Conservation (phyloP, 2,329 filamentous ascomycete species). For the Xylaria hypoxylon region DNA sequence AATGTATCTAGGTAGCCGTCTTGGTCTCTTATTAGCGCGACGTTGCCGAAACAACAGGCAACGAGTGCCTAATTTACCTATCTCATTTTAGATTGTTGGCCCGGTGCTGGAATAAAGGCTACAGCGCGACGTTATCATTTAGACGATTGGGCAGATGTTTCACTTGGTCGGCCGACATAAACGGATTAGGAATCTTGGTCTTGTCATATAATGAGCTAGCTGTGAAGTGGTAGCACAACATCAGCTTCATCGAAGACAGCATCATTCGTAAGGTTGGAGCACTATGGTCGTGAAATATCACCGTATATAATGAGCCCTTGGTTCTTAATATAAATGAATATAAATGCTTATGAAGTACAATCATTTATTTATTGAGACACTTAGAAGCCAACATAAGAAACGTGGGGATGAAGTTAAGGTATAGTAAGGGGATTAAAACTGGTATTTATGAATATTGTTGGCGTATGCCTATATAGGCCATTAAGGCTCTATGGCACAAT, state of each 20-base stretch:
- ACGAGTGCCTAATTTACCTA: neutral
- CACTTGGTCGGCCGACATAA: neutral
- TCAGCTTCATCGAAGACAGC: too few species aligned
- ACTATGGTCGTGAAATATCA: neutral
- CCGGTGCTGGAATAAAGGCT: neutral
- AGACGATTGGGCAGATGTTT: neutral
- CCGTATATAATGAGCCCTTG: neutral
- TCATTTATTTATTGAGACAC: neutral
- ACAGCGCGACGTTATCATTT: neutral
- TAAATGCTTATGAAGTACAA: neutral
- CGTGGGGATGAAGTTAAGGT: neutral
- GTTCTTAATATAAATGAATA: too few species aligned
- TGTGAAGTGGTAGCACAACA: too few species aligned
- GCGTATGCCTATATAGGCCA: too few species aligned
- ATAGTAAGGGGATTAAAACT: neutral
- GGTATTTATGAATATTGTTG: neutral
- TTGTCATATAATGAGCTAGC: neutral
- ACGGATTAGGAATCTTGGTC: neutral
- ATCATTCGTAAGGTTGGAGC: neutral
- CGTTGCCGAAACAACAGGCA: neutral
- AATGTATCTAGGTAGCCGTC: neutral
- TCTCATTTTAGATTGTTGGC: neutral
- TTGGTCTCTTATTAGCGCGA: neutral
- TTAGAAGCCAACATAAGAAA: too few species aligned
- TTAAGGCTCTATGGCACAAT: too few species aligned